A percentile compares a stretch with the other conserved stretches of the same genome.
These are phyloP conservation scores for Exophiala sp. DNA, from an alignment of 2,329 filamentous ascomycete genomes.

Conservation along the genomic window DNA sequence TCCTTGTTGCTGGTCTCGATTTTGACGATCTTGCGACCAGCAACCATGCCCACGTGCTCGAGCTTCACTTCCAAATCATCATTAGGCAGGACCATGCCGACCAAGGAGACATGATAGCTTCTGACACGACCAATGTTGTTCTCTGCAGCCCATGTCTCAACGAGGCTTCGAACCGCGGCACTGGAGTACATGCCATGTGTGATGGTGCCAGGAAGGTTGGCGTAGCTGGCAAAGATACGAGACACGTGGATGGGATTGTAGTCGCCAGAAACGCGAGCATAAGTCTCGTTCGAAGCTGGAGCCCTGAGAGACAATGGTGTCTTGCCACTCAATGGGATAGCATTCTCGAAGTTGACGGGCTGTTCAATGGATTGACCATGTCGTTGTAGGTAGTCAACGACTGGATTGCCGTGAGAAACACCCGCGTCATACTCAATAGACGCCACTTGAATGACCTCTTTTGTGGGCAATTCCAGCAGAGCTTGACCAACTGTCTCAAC, in stretches of 20 bases:
- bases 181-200: conserved; percentile 99
- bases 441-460: conserved; percentile 96
- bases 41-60: conserved; percentile 95
- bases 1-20: conserved; percentile 95
- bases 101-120: conserved; percentile 92
- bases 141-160: conserved; percentile 98
- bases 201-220: conserved; percentile 92
- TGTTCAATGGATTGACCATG: conserved; percentile 92
- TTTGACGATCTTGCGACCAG: conserved; percentile 98
- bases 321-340: conserved; percentile 92
- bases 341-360: conserved; percentile 93
- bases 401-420: conserved; percentile 88
- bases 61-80: conserved; percentile 93
- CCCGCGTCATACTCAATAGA: conserved; percentile 94
- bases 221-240: conserved; percentile 91
- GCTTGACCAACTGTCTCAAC: conserved; percentile 92
- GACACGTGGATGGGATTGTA: conserved; percentile 99
- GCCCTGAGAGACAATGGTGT: conserved; percentile 83
- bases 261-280: conserved; percentile 94
- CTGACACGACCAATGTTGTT: conserved; percentile 97
- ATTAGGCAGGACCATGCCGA: conserved; percentile 98
- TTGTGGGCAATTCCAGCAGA: conserved; percentile 87
- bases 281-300: conserved; percentile 94
- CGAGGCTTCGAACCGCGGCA: conserved; percentile 88
- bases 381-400: conserved; percentile 91